Base-by-base conservation (phyloP, 805 yeast genomes). In the Sungouiozyma intestinalis region DNA sequence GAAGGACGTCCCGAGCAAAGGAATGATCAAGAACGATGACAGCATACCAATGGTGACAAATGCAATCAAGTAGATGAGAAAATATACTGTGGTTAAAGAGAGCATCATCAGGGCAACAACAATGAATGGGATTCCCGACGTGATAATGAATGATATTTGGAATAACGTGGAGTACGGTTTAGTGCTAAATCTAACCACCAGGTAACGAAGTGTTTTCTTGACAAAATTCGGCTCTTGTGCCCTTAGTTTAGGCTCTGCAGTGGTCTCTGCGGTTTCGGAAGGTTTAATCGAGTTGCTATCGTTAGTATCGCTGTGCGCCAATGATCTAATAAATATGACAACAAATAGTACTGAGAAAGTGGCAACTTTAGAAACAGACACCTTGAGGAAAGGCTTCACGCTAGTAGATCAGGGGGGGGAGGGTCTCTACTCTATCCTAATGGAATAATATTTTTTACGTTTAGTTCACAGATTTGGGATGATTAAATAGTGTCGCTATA, bases 1-100 rank as follows among this genome's bases (percentile, higher is more conserved):
- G 38, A 57, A 49, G 3, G 65, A 59, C 3, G 51, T 34, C 1
- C 46, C 42, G 36, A 61, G 36, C 32, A 60, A 42, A 18, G 65
- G 65, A 2, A 55, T 39, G 20, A 61, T 52, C 20, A 60, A 47
- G 11, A 55, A 18, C 2, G 58, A 43, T 3, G 63, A 54, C 2
- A 47, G 15, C n/a, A 48, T 21, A 3, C 52, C 53, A 18, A 56
- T 45, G 3, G 43, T 31, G 13, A 57, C 34, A 39, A 57, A 60
- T 15, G 52, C 38, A 1, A 48, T 35, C 14, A 59, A 38, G 42
- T 58, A 58, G 16, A 53, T 29, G 27, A 56, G 36, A 29, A 56
- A 50, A 34, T 48, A 48, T 19, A 52, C 6, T 7, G 57, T 45
- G 4, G 56, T 47, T 14, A 53, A 34, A 24, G 60, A 46, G 19